Conservation (phyloP, 129 eudicot genomes). For the Lactuca saligna region DNA sequence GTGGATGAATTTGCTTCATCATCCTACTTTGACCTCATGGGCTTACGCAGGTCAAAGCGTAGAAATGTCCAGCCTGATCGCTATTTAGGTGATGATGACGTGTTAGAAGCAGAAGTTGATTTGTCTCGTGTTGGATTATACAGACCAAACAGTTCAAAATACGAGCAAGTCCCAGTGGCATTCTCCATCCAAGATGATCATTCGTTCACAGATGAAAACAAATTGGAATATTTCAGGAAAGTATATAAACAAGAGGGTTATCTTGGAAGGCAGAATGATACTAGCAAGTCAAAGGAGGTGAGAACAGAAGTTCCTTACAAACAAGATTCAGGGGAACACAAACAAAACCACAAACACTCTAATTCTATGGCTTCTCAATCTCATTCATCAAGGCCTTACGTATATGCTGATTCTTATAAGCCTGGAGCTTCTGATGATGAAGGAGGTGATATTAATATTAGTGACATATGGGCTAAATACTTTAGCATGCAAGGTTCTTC, state of each 20-base stretch:
- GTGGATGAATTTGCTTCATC: slow-evolving; percentile 32
- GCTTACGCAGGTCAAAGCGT: slow-evolving; percentile 74
- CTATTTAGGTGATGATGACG: slow-evolving; percentile 62
- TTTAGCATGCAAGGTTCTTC: slow-evolving; percentile 43
- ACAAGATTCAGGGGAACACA: slow-evolving; percentile 24
- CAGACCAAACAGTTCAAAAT: slow-evolving; percentile 51
- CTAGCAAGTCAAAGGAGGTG: slow-evolving; percentile 31
- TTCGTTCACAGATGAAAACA: slow-evolving; percentile 40
- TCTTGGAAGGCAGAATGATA: slow-evolving; percentile 33
- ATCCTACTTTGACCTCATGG: slow-evolving; percentile 39
- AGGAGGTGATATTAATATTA: slow-evolving; percentile 23
- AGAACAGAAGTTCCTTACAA: slow-evolving; percentile 46
- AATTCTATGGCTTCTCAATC: slow-evolving; percentile 40
- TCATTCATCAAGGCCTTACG: slow-evolving; percentile 36
- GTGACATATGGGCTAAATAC: slow-evolving; percentile 53
- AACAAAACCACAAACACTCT: slow-evolving; percentile 1
- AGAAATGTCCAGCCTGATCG: slow-evolving; percentile 77
- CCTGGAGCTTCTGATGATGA: slow-evolving; percentile 42
- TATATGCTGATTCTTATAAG: slow-evolving; percentile 29
- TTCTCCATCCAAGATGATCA: slow-evolving; percentile 75
- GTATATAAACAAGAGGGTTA: slow-evolving; percentile 36
- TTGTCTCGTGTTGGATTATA: slow-evolving; percentile 51
- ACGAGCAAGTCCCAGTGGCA: slow-evolving; percentile 59
- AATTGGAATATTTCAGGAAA: slow-evolving; percentile 34
- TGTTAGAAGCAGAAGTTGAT: slow-evolving; percentile 60